A percentile compares a stretch with the other conserved stretches of the same genome.
Conservation (phyloP, 208 protist genomes). For the Phytomonas sp. region DNA sequence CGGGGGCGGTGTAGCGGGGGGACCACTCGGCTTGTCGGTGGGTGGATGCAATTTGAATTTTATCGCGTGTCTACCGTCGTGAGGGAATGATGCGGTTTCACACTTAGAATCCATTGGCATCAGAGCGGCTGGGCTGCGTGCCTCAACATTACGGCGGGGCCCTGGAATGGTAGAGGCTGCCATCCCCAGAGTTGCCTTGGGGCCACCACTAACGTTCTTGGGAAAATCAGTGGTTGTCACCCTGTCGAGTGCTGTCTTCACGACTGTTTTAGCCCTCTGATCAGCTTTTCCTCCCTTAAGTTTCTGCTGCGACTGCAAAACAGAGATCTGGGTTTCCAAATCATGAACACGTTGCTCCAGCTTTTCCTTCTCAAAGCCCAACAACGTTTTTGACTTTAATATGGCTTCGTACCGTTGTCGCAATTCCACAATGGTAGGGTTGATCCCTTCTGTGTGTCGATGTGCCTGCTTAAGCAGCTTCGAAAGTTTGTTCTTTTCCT, state of each 20-base stretch:
- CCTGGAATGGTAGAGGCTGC: background rate
- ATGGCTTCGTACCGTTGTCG: slow-evolving; percentile 70
- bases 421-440: slow-evolving; percentile 75
- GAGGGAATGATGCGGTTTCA: background rate
- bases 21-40: slow-evolving; percentile 6
- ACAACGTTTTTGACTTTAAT: slow-evolving; percentile 74
- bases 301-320: slow-evolving; percentile 11
- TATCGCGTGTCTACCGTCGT: background rate
- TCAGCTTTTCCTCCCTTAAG: slow-evolving; percentile 13
- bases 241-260: slow-evolving; percentile 3
- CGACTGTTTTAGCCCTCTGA: slow-evolving; percentile 10
- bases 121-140: background rate
- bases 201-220: background rate
- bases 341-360: slow-evolving; percentile 63
- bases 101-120: background rate
- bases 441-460: slow-evolving; percentile 61
- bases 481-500: slow-evolving; percentile 71
- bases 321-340: slow-evolving; percentile 29
- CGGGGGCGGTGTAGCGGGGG: slow-evolving; percentile 1
- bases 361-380: slow-evolving; percentile 77
- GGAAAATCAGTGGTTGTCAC: background rate
- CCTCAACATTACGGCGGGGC: background rate
- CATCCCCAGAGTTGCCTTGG: background rate
- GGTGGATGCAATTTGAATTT: slow-evolving; percentile 2
- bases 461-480: slow-evolving; percentile 70